phyloP scores from a whole-genome alignment of 805 yeast genomes.

The Candida rishiriensis region DNA sequence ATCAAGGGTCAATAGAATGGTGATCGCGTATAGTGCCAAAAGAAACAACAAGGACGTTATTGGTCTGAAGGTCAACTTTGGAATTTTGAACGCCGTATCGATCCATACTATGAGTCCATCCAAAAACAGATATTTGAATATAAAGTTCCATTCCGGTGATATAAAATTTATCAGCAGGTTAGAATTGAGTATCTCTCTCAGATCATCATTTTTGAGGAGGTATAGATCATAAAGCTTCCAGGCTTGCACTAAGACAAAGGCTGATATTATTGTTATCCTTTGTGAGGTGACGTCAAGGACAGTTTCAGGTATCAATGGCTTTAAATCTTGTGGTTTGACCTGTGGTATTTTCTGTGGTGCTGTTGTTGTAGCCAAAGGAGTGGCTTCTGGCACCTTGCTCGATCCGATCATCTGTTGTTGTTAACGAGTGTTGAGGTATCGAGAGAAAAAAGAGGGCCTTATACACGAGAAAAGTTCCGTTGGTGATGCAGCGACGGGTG shows the following conservation, averaged over 20 bases:
- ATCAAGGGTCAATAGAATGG: conserved; percentile 52
- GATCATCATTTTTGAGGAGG: conserved; percentile 44
- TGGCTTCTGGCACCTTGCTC: not conserved
- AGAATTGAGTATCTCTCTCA: conserved; percentile 16
- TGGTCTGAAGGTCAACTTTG: conserved; percentile 63
- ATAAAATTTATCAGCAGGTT: conserved; percentile 32
- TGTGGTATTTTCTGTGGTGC: not conserved
- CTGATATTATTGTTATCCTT: conserved; percentile 57
- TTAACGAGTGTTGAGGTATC: no score
- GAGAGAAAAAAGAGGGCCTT: no score
- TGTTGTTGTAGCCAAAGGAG: not conserved
- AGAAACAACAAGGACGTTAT: conserved; percentile 49
- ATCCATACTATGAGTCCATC: conserved; percentile 70
- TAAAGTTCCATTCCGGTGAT: conserved; percentile 51
- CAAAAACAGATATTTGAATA: conserved; percentile 64
- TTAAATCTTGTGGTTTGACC: not conserved
- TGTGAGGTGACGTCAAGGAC: conserved; percentile 75
- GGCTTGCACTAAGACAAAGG: conserved; percentile 75
- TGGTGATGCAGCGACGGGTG: no score
- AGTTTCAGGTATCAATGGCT: conserved; percentile 56
- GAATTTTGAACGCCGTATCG: conserved; percentile 73
- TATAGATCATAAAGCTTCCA: conserved; percentile 76
- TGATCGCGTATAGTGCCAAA: conserved; percentile 39
- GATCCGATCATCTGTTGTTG: not conserved
- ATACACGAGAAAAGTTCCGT: no score